phyloP scores from a whole-genome alignment of 2,329 filamentous ascomycete species.

The Purpureocillium takamizusanense region DNA sequence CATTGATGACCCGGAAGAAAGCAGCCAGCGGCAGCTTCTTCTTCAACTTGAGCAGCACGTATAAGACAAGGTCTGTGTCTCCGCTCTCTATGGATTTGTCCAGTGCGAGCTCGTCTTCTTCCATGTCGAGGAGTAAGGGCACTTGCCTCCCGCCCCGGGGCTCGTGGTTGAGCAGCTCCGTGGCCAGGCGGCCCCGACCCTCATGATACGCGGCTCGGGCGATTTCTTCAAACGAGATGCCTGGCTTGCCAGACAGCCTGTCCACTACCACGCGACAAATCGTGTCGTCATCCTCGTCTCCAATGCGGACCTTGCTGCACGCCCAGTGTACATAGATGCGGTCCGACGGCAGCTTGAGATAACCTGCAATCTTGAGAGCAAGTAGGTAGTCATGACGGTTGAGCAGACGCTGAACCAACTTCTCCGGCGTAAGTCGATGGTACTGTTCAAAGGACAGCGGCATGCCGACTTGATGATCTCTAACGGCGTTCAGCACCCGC shows the following conservation, averaged over 20 bases:
- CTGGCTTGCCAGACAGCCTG: slow-evolving; percentile 76
- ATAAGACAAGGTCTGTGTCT: slow-evolving; percentile 87
- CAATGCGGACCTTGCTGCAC: slow-evolving; percentile 81
- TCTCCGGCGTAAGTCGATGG: slow-evolving; percentile 79
- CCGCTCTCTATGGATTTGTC: slow-evolving; percentile 96
- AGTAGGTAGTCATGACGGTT: slow-evolving; percentile 87
- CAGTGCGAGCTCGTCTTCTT: slow-evolving; percentile 87
- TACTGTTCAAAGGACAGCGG: slow-evolving; percentile 93
- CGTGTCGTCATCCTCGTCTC: slow-evolving; percentile 76
- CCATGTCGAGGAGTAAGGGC: slow-evolving; percentile 85
- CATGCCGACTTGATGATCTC: slow-evolving; percentile 84
- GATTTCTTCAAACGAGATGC: slow-evolving; percentile 93
- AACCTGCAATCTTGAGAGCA: slow-evolving; percentile 79
- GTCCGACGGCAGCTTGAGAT: slow-evolving; percentile 76
- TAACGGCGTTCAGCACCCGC: slow-evolving; percentile 83
- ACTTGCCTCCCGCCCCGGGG: slow-evolving; percentile 94
- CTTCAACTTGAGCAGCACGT: slow-evolving; percentile 78
- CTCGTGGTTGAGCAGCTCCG: slow-evolving; percentile 85
- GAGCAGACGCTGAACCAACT: slow-evolving; percentile 75
- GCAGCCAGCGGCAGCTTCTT: slow-evolving; percentile 82
- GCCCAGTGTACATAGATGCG: slow-evolving; percentile 97
- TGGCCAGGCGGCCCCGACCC: slow-evolving; percentile 80
- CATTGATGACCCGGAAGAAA: slow-evolving; percentile 89
- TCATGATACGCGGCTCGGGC: slow-evolving; percentile 91
- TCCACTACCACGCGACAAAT: slow-evolving; percentile 83